Evolutionary conservation across 2,329 filamentous ascomycete genomes (phyloP), one percentile per base, ranked within the genome.

Genomic region (Neophaeococcomyces aloes): DNA sequence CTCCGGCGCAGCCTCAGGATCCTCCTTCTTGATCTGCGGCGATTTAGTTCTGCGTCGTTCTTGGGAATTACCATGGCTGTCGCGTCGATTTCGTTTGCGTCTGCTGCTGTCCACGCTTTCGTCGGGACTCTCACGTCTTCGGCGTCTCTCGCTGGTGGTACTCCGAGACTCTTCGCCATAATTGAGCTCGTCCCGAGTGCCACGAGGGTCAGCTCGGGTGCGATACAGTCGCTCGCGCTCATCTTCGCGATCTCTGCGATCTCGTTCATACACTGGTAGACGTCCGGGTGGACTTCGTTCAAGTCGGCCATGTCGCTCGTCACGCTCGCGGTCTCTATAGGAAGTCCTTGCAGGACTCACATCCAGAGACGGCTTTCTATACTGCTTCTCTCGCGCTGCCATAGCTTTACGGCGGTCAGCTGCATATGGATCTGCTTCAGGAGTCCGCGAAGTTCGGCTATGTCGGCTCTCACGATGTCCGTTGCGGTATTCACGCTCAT

Each of bases 401-500:
- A 91, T 88, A 33, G 89, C 89, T 63, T 89, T 91, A 57, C 87
- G 83, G 53, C 91, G 80, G 61, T 98, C 91, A 48, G 88, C 91
- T 65, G 96, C 91, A 63, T 98, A 98, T 15, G 86, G 78, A 66
- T 98, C 88, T 46, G 78, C 77, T 63, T 96, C 91, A n/a, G 87
- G 88, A 55, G 83, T 88, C 56, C 87, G 86, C 59, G 85, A 93
- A 55, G 78, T 76, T 55, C 85, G 73, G 40, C 62, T 62, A 36
- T 62, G 57, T 27, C 61, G 57, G 19, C 56, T 44, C 13, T 56
- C 53, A 7, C 53, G 48, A 37, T 59, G 56, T 29, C 62, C 59
- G 45, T 65, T 66, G 38, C 66, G 78, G 57, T 74, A 71, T 34
- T 78, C 79, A 57, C 82, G 77, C 53, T 81, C 69, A 48, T 65